Evolutionary conservation across 225 moss, liverwort and hornwort species (phyloP), one percentile per base, ranked within the genome.

Genomic region (Pseudisothecium myosuroides): DNA sequence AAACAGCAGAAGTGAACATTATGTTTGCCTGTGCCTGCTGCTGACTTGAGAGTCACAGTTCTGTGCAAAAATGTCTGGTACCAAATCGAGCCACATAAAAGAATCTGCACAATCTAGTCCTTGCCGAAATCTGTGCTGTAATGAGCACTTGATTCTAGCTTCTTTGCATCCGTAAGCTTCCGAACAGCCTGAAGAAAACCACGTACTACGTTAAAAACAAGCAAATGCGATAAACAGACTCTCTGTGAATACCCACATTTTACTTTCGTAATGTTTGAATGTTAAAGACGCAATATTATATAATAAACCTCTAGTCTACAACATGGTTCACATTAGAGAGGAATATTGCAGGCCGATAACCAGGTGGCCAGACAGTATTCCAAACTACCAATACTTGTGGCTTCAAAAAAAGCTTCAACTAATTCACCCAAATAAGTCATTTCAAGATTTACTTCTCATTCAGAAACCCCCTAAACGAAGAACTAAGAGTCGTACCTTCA

Each of bases 91-190:
- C 72, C 72, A 22, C 60, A n/a, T 18, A 83, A 83, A 65, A 65
- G 55, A 80, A 82, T 34, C 54, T 60, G 86, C 79, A 61, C 65
- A 39, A 74, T 62, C 92, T 96, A 97, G 54, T 98, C 98, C 91
- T 98, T 98, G 82, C 94, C 98, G 88, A 98, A 98, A 92, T 98
- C 96, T 79, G 98, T 93, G 91, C 90, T 98, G 84, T 98, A 98
- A 95, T 98, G 97, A 76, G 97, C 96, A 94, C 92, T 98, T 49
- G 98, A 98, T 92, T 98, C 98, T 91, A 98, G 87, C 90, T 98
- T 98, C 91, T 98, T 98, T 82, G 98, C 96, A 92, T 98, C 98
- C 22, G 95, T 97, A 83, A 97, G 91, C 90, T 98, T 98, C 69
- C 98, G 93, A 86, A 98, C 98, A 91, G 96, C 98, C 98, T 98